phyloP scores from a whole-genome alignment of 2,329 filamentous ascomycete species.

The Epichloe sp. region DNA sequence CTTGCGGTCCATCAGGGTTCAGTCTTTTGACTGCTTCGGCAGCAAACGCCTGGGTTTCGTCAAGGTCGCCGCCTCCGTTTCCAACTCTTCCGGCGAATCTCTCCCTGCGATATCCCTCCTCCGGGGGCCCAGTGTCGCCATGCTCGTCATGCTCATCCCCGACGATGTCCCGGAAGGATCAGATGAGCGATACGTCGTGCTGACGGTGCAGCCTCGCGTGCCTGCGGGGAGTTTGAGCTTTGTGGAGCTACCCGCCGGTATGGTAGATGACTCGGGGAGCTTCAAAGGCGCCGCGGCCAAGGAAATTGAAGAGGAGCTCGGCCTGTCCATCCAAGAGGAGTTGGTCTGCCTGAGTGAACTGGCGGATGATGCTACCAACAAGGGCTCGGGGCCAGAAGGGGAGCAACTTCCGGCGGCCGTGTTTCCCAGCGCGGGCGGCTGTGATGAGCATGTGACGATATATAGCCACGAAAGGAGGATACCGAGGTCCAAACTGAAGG shows the following conservation, averaged over 20 bases:
- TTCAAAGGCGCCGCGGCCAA: slow-evolving; percentile 45
- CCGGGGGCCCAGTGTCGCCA: slow-evolving; percentile 46
- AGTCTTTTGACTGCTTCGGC: slow-evolving; percentile 41
- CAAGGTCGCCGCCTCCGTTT: slow-evolving; percentile 36
- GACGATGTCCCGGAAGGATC: slow-evolving; percentile 28
- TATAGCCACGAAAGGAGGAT: slow-evolving; percentile 43
- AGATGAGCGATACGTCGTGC: slow-evolving; percentile 40
- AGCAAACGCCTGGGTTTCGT: slow-evolving; percentile 38
- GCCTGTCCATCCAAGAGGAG: slow-evolving; percentile 34
- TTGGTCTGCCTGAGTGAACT: slow-evolving; percentile 40
- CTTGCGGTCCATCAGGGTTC: slow-evolving; percentile 36
- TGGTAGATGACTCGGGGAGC: slow-evolving; percentile 40
- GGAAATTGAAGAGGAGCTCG: slow-evolving; percentile 49
- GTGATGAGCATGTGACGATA: slow-evolving; percentile 47
- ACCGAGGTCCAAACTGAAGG: slow-evolving; percentile 32
- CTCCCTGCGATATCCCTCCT: slow-evolving; percentile 44
- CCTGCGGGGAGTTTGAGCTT: slow-evolving; percentile 41
- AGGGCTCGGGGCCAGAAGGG: slow-evolving; percentile 15
- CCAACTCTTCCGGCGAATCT: slow-evolving; percentile 32
- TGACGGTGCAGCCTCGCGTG: slow-evolving; percentile 47
- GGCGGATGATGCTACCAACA: slow-evolving; percentile 19
- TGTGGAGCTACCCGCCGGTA: slow-evolving; percentile 44
- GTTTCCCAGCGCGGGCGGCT: slow-evolving; percentile 45
- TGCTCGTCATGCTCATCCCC: slow-evolving; percentile 43
- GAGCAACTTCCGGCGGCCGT: slow-evolving; percentile 31